Conservation (phyloP, 73 alveolate genomes). For the Vitrella brassicaformis region DNA sequence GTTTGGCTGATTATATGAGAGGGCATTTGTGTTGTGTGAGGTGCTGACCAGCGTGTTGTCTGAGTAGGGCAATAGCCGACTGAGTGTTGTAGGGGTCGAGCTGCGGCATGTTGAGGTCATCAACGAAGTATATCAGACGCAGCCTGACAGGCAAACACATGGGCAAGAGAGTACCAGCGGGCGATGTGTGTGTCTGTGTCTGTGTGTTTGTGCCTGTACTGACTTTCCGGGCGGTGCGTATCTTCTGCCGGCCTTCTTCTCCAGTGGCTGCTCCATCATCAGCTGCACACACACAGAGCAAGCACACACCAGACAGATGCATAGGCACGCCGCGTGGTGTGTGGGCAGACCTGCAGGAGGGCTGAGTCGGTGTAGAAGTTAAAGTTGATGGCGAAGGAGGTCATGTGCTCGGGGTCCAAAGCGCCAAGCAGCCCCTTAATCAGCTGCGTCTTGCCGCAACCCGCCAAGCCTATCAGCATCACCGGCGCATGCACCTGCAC, state of each 20-base stretch:
- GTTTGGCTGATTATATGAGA: too few species aligned
- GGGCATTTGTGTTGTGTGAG: too few species aligned
- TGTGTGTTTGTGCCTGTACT: constrained; percentile 15
- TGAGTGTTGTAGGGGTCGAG: constrained; percentile 98
- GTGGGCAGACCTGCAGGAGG: constrained; percentile 51
- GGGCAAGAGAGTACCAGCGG: background rate
- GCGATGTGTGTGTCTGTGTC: background rate
- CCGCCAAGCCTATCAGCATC: constrained; percentile 97
- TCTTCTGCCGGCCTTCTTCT: constrained; percentile 84
- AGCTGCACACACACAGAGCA: background rate
- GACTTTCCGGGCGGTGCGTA: constrained; percentile 99
- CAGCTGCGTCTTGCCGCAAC: constrained; percentile 98
- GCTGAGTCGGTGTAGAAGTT: constrained; percentile 99
- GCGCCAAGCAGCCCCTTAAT: constrained; percentile 91
- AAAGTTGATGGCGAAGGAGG: constrained; percentile 82
- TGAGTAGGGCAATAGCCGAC: constrained; percentile 49
- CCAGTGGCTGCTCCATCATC: constrained; percentile 40
- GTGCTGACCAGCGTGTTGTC: too few species aligned
- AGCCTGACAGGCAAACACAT: background rate
- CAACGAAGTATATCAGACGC: constrained; percentile 91
- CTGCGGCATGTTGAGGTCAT: constrained; percentile 98
- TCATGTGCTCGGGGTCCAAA: constrained; percentile 72
- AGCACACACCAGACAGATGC: constrained; percentile 13
- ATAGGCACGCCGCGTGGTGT: background rate
- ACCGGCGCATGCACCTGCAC: constrained; percentile 37